Base-by-base conservation (phyloP, 2,329 filamentous ascomycete genomes). In the Emergomyces africanus region DNA sequence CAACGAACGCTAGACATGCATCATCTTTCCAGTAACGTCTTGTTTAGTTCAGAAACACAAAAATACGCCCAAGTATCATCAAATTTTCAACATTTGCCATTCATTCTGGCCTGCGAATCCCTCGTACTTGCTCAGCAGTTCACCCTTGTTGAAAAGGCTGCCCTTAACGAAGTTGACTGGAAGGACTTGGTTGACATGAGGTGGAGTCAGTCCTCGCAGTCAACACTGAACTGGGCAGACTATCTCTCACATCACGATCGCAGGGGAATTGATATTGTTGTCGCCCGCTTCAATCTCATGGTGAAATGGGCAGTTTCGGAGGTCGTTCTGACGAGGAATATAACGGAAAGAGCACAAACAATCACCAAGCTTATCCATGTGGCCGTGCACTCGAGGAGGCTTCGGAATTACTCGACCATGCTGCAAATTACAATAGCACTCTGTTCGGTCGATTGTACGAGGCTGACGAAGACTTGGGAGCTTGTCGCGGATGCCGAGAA, bases 221-320 rank as follows among this genome's bases (percentile, higher is more conserved):
- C 74, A 25, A 76, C 79, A 20, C 71, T 76, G 18, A 80, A 83
- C 65, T 86, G 83, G 83, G 82, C 84, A 3, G 78, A 83, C 57
- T 86, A 83, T 66, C 76, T 86, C 23, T 74, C 77, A 50, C 74
- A 77, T 14, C 70, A 81, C 64, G 77, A 80, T 49, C 78, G 77
- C 23, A 77, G 75, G 54, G 83, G 83, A 35, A 82, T 86, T 49
- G 83, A 86, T 61, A 73, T 86, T 41, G 83, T 85, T 61, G 83
- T 84, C 55, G 81, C 83, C 28, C 81, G 83, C 30, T 86, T 86
- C 74, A 86, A 86, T 62, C 73, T 86, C 4, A 81, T 85, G 63
- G 82, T 85, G 61, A 85, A 85, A 72, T 86, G 83, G 83, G 79
- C 79, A 9, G 72, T 84, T 12, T 86, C 83, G 0, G 82, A 86